Conservation (phyloP, 768 basidiomycete species). For the Hericium coralloides region DNA sequence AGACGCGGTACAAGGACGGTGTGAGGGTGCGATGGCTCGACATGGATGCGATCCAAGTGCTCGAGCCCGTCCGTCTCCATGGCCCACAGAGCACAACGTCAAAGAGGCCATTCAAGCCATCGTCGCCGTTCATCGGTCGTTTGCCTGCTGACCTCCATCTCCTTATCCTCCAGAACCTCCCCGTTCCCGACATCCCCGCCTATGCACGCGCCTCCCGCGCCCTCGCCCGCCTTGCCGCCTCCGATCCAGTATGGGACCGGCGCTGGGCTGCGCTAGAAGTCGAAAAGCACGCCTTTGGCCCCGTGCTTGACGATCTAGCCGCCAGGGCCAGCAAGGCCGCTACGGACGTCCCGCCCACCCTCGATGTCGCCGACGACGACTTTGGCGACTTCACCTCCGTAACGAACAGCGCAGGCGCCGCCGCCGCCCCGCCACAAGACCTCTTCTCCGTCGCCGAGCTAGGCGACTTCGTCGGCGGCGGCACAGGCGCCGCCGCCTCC, state of each 20-base stretch:
- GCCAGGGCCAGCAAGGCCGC: constrained; percentile 29
- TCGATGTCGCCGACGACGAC: constrained; percentile 66
- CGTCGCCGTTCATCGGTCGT: constrained; percentile 49
- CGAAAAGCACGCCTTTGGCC: constrained; percentile 33
- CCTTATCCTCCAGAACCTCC: constrained; percentile 61
- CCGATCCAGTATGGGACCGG: constrained; percentile 72
- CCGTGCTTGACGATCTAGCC: constrained; percentile 56
- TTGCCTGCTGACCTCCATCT: constrained; percentile 75
- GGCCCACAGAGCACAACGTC: constrained; percentile 20
- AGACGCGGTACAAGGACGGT: too few species aligned
- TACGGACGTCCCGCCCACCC: constrained; percentile 46
- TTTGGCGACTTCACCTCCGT: constrained; percentile 78
- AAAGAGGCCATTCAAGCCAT: not conserved
- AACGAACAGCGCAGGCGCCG: constrained; percentile 7
- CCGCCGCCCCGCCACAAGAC: constrained; percentile 1
- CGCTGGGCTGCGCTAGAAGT: constrained; percentile 59
- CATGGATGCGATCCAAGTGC: constrained; percentile 84
- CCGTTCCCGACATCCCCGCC: constrained; percentile 72
- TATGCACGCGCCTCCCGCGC: constrained; percentile 64
- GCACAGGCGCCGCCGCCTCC: constrained; percentile 21
- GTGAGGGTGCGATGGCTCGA: not conserved
- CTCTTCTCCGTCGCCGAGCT: constrained; percentile 31
- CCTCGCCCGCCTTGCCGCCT: constrained; percentile 49
- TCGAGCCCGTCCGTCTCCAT: constrained; percentile 51
- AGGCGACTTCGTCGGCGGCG: constrained; percentile 36